Conservation (phyloP, 1,284 basidiomycete species). For the Pseudozyma sp. region DNA sequence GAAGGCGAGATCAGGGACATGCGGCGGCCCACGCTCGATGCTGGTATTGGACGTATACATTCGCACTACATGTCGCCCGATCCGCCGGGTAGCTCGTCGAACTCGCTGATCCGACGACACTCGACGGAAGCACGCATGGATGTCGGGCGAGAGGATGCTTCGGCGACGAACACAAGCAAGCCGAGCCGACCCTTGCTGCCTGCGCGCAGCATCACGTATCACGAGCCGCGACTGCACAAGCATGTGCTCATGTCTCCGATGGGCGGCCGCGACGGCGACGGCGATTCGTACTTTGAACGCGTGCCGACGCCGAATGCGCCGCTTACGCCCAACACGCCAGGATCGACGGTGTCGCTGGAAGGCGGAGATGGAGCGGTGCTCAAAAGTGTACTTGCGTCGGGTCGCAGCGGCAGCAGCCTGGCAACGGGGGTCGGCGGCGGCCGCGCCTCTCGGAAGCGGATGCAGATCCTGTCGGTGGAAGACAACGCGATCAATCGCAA, state of each 20-base stretch:
- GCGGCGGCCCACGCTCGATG: constrained; percentile 25
- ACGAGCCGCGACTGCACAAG: constrained; percentile 62
- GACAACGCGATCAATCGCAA: constrained; percentile 64
- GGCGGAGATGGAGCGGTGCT: constrained; percentile 72
- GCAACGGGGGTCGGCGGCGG: constrained; percentile 17
- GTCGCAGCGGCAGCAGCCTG: constrained; percentile 15
- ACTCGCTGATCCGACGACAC: constrained; percentile 58
- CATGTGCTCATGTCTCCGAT: constrained; percentile 60
- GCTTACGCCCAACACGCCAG: constrained; percentile 68
- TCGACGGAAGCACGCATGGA: constrained; percentile 57
- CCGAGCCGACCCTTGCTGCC: constrained; percentile 55
- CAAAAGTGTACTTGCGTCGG: constrained; percentile 67
- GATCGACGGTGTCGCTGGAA: constrained; percentile 70
- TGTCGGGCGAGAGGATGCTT: constrained; percentile 20
- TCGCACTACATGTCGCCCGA: constrained; percentile 61
- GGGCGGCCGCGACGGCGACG: constrained; percentile 35
- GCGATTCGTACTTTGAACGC: constrained; percentile 51
- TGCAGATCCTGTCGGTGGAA: constrained; percentile 61
- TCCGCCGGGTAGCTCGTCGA: constrained; percentile 37
- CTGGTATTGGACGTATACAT: constrained; percentile 19
- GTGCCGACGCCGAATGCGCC: constrained; percentile 51
- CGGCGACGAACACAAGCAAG: constrained; percentile 7
- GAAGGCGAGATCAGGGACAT: constrained; percentile 9
- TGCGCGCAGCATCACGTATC: constrained; percentile 63
- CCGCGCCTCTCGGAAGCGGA: constrained; percentile 30